Conservation (phyloP, 352 stramenopile species). For the Phytophthora parvispora region DNA sequence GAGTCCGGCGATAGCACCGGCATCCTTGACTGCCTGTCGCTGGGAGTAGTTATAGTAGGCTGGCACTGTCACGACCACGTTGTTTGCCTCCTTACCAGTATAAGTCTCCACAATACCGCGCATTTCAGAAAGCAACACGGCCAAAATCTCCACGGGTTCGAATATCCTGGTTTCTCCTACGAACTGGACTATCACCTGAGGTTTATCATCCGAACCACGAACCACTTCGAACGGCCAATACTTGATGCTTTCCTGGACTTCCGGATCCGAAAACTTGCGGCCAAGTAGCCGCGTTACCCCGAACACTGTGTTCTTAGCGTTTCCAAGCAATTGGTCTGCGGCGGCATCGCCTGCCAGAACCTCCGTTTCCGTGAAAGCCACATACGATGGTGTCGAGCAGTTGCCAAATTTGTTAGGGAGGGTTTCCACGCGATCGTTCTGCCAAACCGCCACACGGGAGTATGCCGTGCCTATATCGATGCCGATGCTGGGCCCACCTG, state of each 20-base stretch:
- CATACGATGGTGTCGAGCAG: background rate
- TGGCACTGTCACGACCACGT: background rate
- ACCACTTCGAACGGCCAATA: slow-evolving; percentile 7
- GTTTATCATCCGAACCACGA: background rate
- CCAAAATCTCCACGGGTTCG: slow-evolving; percentile 3
- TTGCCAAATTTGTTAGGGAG: background rate
- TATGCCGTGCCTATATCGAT: background rate
- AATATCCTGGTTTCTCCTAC: background rate
- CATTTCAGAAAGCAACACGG: slow-evolving; percentile 5
- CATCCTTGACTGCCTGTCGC: background rate
- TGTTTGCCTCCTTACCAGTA: background rate
- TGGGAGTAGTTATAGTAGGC: background rate
- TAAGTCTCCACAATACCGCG: background rate
- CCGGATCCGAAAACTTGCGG: slow-evolving; percentile 6
- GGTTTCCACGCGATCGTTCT: background rate
- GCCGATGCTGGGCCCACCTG: background rate
- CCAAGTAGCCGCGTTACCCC: background rate
- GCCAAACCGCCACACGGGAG: background rate
- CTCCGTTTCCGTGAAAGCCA: background rate
- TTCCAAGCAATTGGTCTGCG: background rate
- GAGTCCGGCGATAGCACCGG: background rate
- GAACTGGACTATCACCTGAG: slow-evolving; percentile 1
- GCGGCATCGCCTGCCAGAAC: background rate
- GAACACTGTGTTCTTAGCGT: slow-evolving; percentile 3
- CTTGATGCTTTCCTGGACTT: background rate